Base-by-base conservation (phyloP, 2,329 filamentous ascomycete species). In the Davidsoniella virescens region DNA sequence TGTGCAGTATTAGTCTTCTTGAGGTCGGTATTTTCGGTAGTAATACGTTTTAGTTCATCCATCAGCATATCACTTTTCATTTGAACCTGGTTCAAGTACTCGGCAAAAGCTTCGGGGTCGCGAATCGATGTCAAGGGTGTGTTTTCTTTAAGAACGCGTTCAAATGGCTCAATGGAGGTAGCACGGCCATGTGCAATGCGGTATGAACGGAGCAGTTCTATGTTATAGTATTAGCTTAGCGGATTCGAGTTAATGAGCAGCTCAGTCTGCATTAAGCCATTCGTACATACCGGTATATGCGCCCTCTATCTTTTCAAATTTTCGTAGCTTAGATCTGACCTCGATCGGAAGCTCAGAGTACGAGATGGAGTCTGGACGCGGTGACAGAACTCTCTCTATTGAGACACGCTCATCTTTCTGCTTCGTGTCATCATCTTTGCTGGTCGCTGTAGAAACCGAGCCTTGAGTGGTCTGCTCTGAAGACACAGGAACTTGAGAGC, bases 31-130 rank as follows among this genome's bases (percentile, higher is more conserved):
- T 84, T 82, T 60, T 96, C 88, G 3, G 75, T 74, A 0, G 87
- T 83, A 0, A 96, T 79, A 10, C 87, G 75, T 66, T 93, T 95
- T 51, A 95, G 70, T 64, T 98, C 92, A 43, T 94, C 84, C 76
- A 93, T 81, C 2, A 94, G 80, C 84, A 98, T 93, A 59, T 94
- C 86, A 40, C 82, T 81, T 60, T 93, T 90, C 49, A 88, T 65
- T 54, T 81, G 90, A 39, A 94, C 67, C 63, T 95, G 87, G 57
- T 82, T 87, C 25, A 98, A 71, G 60, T 95, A 98, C 64, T 96
- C 90, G 5, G 87, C 76, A 33, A 98, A 71, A 2, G 87, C 82
- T 49, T 78, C 76, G 0, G 90, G 86, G 53, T 98, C 92, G 57
- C 72, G 74, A 58, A 98, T 94, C 14, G 87, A 90, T 4, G 85